Evolutionary conservation across 768 basidiomycete species (phyloP), one percentile per base, ranked within the genome.

Genomic region (Naganishia vaughanmartiniae): DNA sequence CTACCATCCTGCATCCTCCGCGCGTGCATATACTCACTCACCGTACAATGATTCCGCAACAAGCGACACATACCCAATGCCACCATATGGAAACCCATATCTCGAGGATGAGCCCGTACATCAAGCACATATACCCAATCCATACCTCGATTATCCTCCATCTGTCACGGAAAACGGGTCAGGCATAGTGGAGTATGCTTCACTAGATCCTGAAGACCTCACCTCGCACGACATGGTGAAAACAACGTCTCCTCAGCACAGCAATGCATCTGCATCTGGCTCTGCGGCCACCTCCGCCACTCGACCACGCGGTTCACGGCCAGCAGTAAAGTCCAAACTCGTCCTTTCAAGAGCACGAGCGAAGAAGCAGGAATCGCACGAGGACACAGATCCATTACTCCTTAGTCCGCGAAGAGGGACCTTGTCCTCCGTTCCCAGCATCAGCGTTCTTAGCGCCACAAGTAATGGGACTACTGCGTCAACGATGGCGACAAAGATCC

Each of bases 331-430:
- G 24, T 83, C 86, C 57, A 83, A 34, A 63, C 36, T 33, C 70
- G 54, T 26, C 42, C 33, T 24, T 69, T 72, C 70, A 12, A 89
- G 83, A 76, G 88, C 88, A 17, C 85, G 83, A 12, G 83, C 75
- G 45, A 83, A 68, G 48, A 54, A 45, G 72, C 60, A n/a, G 48
- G 48, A 51, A 24, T 26, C 48, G 24, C n/a, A 51, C 21, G 48
- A 51, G 21, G 48, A n/a, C 19, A n/a, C 48, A 51, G 48, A 51
- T 51, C 48, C 48, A 51, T 51, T 51, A 51, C 48, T 51, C 12
- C 48, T 21, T 12, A 51, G 48, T 24, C 48, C 48, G 19, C 48
- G 48, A 51, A 51, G 4, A 51, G 21, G n/a, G 21, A 6, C 48
- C 6, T 51, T 26, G 24, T 26, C 48, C 14, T 51, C 48, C 17